These are phyloP conservation scores for Penicillium sp. DNA, from an alignment of 2,329 filamentous ascomycete genomes.

Conservation along the genomic window DNA sequence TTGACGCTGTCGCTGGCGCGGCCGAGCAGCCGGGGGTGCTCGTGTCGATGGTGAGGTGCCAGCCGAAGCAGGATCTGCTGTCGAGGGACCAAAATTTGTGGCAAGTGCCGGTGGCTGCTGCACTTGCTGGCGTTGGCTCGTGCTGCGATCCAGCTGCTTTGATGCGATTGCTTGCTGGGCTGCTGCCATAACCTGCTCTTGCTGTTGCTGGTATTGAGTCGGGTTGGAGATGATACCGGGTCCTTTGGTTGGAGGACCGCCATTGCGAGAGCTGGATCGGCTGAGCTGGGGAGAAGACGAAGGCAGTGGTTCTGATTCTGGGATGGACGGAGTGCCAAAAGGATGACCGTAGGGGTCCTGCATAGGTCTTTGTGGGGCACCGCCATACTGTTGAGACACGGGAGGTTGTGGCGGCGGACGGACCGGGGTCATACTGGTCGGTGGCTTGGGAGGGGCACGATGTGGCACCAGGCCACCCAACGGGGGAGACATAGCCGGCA, in stretches of 20 bases:
- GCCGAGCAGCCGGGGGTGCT: slow-evolving; percentile 65
- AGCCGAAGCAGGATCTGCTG: slow-evolving; percentile 39
- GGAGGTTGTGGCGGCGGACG: slow-evolving; percentile 50
- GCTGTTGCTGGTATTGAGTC: slow-evolving; percentile 66
- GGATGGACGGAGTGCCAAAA: slow-evolving; percentile 55
- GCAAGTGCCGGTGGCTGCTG: slow-evolving; percentile 41
- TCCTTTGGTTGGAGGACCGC: slow-evolving; percentile 53
- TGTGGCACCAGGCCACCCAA: slow-evolving; percentile 70
- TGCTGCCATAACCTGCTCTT: slow-evolving; percentile 80
- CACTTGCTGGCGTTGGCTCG: slow-evolving; percentile 70
- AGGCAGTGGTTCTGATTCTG: slow-evolving; percentile 62
- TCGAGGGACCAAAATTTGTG: slow-evolving; percentile 46
- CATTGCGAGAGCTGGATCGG: slow-evolving; percentile 70
- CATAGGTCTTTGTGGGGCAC: slow-evolving; percentile 55
- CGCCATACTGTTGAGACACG: slow-evolving; percentile 43
- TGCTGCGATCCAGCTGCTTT: slow-evolving; percentile 69
- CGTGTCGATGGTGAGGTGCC: slow-evolving; percentile 40
- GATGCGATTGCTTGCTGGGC: slow-evolving; percentile 76
- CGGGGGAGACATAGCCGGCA: slow-evolving; percentile 41
- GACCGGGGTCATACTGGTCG: slow-evolving; percentile 53
- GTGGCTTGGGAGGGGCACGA: slow-evolving; percentile 86
- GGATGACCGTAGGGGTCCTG: slow-evolving; percentile 57
- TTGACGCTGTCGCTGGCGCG: slow-evolving; percentile 77
- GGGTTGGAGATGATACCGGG: slow-evolving; percentile 42
- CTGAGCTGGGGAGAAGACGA: slow-evolving; percentile 71